These are phyloP conservation scores for Kodamaea restingae DNA, from an alignment of 805 yeast species.

Conservation along the genomic window DNA sequence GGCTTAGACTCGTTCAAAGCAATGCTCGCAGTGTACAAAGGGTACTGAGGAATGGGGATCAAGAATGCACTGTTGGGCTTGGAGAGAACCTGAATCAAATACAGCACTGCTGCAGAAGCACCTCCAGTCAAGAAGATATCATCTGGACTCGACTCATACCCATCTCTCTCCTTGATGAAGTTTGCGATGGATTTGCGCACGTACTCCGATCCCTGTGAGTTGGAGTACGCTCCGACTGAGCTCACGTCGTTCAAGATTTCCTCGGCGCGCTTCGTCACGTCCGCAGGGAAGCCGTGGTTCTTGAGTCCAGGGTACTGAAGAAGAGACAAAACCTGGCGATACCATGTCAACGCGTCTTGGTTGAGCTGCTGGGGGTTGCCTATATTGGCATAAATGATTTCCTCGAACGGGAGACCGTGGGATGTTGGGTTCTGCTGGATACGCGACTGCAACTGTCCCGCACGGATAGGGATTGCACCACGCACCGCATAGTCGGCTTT, in stretches of 20 bases:
- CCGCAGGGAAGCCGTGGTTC: conserved; percentile 46
- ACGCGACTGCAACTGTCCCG: conserved; percentile 71
- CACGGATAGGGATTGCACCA: conserved; percentile 89
- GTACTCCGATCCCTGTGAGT: conserved; percentile 78
- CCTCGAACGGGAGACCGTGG: conserved; percentile 65
- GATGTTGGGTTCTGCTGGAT: conserved; percentile 47
- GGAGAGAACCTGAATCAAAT: conserved; percentile 67
- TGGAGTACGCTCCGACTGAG: conserved; percentile 93
- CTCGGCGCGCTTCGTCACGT: conserved; percentile 71
- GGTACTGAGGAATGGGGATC: conserved; percentile 98
- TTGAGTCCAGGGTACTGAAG: conserved; percentile 73
- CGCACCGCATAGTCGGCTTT: conserved; percentile 95
- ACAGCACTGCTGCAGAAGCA: conserved; percentile 91
- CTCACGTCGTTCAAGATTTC: conserved; percentile 58
- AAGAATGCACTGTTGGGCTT: conserved; percentile 65
- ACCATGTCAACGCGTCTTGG: conserved; percentile 92
- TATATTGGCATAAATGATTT: conserved; percentile 85
- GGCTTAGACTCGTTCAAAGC: conserved; percentile 80
- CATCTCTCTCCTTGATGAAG: conserved; percentile 78
- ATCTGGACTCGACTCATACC: conserved; percentile 64
- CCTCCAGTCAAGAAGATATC: conserved; percentile 87
- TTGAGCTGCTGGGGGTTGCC: conserved; percentile 98
- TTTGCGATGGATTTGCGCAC: conserved; percentile 77
- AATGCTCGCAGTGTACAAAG: conserved; percentile 92
- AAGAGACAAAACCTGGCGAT: conserved; percentile 82